Percentiles rank a stretch among this genome's conserved stretches.
Evolutionary conservation across 2,329 filamentous ascomycete species (phyloP).

Genomic region (Aureobasidium lini): DNA sequence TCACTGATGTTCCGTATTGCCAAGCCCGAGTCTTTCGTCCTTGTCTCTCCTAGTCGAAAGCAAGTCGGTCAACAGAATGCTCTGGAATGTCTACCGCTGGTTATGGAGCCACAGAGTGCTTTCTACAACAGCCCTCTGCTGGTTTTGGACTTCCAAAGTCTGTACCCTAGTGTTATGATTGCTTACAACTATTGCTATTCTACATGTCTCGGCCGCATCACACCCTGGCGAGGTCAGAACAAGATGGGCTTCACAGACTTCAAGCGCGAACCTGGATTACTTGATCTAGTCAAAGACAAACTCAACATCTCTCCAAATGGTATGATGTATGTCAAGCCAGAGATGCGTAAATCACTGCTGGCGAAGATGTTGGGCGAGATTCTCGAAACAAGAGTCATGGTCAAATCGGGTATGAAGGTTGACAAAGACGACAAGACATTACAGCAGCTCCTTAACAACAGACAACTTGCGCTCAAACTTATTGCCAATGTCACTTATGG

Average conservation of each 20-base stretch:
- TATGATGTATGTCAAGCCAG: conserved; percentile 85
- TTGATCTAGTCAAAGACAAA: conserved; percentile 72
- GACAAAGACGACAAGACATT: conserved; percentile 82
- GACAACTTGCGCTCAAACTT: conserved; percentile 87
- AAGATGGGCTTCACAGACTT: conserved; percentile 95
- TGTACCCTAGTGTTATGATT: conserved; percentile 98
- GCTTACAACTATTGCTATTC: conserved; percentile 99
- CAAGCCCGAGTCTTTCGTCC: conserved; percentile 88
- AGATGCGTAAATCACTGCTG: conserved; percentile 80
- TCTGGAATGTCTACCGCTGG: conserved; percentile 83
- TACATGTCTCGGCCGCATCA: conserved; percentile 81
- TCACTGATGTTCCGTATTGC: conserved; percentile 98
- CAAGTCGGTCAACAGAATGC: conserved; percentile 94
- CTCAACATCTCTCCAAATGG: conserved; percentile 94
- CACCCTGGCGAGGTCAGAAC: conserved; percentile 79
- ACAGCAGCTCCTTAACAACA: conserved; percentile 83
- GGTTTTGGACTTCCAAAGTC: conserved; percentile 89
- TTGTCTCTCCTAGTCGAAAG: conserved; percentile 82
- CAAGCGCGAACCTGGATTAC: conserved; percentile 63
- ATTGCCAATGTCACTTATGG: conserved; percentile 99
- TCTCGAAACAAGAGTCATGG: conserved; percentile 92
- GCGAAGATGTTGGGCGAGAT: conserved; percentile 97
- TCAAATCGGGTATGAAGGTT: conserved; percentile 92
- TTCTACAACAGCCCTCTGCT: conserved; percentile 87
- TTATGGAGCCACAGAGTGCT: conserved; percentile 94